Conservation (phyloP, 495 filamentous ascomycete genomes). For the Daldinia decipiens region DNA sequence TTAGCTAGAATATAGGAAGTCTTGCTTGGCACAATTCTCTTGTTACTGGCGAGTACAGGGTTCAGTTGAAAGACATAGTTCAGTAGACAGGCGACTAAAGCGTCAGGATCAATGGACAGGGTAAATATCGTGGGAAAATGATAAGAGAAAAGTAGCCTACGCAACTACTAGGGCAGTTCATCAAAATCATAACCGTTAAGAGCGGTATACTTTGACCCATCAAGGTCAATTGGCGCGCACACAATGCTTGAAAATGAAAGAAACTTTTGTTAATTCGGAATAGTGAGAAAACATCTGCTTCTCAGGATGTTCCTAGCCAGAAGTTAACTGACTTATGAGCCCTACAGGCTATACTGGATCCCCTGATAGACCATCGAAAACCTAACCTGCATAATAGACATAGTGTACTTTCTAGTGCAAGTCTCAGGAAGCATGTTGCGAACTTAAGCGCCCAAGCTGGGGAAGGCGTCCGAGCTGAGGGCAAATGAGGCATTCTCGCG, state of each 20-base stretch:
- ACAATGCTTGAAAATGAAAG: constrained; percentile 39
- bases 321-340: constrained; percentile 31
- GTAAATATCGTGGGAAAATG: background rate
- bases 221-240: constrained; percentile 25
- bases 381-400: constrained; percentile 37
- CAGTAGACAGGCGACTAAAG: background rate
- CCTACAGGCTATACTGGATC: constrained; percentile 25
- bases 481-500: constrained; percentile 60
- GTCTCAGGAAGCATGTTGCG: constrained; percentile 10
- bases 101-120: background rate
- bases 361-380: constrained; percentile 32
- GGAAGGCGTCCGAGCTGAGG: constrained; percentile 76
- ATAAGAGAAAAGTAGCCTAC: constrained; percentile 22
- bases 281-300: constrained; percentile 37
- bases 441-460: constrained; percentile 69
- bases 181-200: constrained; percentile 28
- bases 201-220: constrained; percentile 24
- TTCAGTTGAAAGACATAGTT: background rate
- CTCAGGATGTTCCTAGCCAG: constrained; percentile 44
- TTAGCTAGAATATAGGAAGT: background rate
- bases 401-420: constrained; percentile 17
- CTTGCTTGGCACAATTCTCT: background rate
- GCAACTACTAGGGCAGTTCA: constrained; percentile 41
- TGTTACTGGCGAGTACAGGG: background rate
- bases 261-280: constrained; percentile 50